These are phyloP conservation scores for Trichosporon ovoides DNA, from an alignment of 1,284 basidiomycete genomes.

Conservation along the genomic window DNA sequence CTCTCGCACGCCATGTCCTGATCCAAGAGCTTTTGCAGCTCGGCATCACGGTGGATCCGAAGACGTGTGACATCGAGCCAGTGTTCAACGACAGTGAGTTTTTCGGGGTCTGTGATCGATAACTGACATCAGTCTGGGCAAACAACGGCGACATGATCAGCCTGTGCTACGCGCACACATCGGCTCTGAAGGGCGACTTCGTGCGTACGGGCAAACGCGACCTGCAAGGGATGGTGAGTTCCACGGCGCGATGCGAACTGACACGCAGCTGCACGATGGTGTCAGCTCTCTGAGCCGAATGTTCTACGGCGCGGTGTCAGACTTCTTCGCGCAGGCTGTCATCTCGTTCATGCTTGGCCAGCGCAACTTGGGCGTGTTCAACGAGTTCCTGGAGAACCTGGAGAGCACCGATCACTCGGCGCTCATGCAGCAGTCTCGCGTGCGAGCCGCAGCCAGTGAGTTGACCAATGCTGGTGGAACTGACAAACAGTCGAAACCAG, in stretches of 20 bases:
- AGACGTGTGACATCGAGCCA: constrained; percentile 58
- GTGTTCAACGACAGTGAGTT: constrained; percentile 77
- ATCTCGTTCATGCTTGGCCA: constrained; percentile 85
- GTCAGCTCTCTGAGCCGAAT: constrained; percentile 80
- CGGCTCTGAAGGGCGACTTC: constrained; percentile 85
- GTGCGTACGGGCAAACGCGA: constrained; percentile 94
- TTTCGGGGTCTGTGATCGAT: neutral
- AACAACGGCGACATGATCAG: constrained; percentile 47
- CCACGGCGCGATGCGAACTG: neutral
- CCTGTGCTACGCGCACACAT: constrained; percentile 56
- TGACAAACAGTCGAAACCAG: constrained; percentile 63
- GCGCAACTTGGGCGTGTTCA: constrained; percentile 75
- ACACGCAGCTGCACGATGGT: constrained; percentile 60
- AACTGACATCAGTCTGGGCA: constrained; percentile 68
- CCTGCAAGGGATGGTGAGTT: constrained; percentile 71
- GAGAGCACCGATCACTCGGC: constrained; percentile 85
- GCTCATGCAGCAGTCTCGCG: constrained; percentile 75
- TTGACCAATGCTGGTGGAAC: constrained; percentile 12
- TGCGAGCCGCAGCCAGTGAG: constrained; percentile 72
- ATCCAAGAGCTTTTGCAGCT: constrained; percentile 74
- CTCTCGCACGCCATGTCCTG: constrained; percentile 77
- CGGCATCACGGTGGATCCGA: constrained; percentile 47
- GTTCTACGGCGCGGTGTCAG: constrained; percentile 60
- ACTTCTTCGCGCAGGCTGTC: constrained; percentile 94
- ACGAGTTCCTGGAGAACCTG: constrained; percentile 79